Conservation (phyloP, 1,139 yeast species). For the Geotrichum reessii region DNA sequence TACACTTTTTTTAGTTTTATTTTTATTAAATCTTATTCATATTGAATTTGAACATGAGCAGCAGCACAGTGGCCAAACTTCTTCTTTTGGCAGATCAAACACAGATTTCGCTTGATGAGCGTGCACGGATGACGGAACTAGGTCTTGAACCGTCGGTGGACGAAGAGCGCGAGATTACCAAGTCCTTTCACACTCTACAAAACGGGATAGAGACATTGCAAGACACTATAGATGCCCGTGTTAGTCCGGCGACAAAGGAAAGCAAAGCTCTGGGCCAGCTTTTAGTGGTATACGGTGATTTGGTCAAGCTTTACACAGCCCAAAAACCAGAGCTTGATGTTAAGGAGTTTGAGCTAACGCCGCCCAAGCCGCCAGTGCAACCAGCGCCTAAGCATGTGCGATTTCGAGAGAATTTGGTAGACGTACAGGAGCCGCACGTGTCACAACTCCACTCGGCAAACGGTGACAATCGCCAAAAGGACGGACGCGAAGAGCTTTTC, state of each 20-base stretch:
- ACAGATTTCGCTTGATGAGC: constrained; percentile 46
- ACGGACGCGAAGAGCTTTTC: constrained; percentile 24
- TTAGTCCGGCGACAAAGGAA: constrained; percentile 4
- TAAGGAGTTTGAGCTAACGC: not conserved
- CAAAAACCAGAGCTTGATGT: not conserved
- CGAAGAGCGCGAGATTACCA: constrained; percentile 51
- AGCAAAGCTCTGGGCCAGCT: constrained; percentile 5
- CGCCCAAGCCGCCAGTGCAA: not conserved
- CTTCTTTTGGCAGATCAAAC: constrained; percentile 38
- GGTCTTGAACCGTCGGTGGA: constrained; percentile 48
- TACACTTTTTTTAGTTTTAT: not conserved
- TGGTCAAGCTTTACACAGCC: constrained; percentile 7
- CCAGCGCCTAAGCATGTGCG: constrained; percentile 45
- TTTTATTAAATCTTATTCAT: not conserved
- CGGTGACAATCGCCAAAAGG: constrained; percentile 21
- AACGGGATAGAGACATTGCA: constrained; percentile 34
- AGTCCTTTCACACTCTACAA: constrained; percentile 40
- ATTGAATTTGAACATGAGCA: not conserved
- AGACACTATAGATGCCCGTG: constrained; percentile 22
- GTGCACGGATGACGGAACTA: constrained; percentile 43
- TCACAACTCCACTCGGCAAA: constrained; percentile 29
- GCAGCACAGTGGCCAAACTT: constrained; percentile 20
- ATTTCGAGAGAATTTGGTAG: constrained; percentile 45
- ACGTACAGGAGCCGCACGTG: constrained; percentile 21
- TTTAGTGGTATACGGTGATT: constrained; percentile 6